phyloP scores from a whole-genome alignment of 192 early-diverging fungal species.

The Diversispora eburnea region DNA sequence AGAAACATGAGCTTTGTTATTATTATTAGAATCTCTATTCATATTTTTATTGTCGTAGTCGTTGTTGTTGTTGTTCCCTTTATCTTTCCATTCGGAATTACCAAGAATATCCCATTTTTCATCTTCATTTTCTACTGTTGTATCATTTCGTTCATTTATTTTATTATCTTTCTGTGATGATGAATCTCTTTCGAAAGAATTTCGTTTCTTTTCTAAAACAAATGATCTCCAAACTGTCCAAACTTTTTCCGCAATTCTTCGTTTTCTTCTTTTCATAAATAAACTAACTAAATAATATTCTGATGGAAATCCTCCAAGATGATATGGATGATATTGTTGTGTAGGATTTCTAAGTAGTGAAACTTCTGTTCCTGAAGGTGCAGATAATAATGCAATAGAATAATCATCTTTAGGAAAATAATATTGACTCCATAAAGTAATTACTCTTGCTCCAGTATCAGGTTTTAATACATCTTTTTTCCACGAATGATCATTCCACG shows the following conservation, averaged over 20 bases:
- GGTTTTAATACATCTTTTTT: conserved; percentile 31
- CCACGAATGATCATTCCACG: conserved; percentile 22
- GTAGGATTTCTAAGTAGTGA: not conserved
- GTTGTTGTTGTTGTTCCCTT: not conserved
- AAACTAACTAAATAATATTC: conserved; percentile 18
- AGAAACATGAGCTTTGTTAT: not conserved
- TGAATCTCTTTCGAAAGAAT: not conserved
- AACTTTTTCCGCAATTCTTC: conserved; percentile 12
- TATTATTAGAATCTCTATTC: not conserved
- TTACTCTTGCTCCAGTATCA: conserved; percentile 36
- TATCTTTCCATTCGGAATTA: not conserved
- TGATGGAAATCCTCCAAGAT: conserved; percentile 1
- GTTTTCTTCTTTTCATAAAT: conserved; percentile 18
- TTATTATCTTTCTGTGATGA: not conserved
- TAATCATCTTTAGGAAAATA: conserved; percentile 34
- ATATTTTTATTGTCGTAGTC: not conserved
- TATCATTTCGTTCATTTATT: not conserved
- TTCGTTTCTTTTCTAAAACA: conserved; percentile 20
- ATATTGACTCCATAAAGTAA: conserved; percentile 40
- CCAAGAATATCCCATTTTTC: not conserved
- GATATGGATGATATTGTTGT: not conserved
- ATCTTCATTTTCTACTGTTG: not conserved
- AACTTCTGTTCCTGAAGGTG: conserved; percentile 10
- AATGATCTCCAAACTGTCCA: conserved; percentile 26
- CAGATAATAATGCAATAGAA: conserved; percentile 20